Evolutionary conservation across 495 filamentous ascomycete species (phyloP).

Genomic region (Neurospora cerealis): DNA sequence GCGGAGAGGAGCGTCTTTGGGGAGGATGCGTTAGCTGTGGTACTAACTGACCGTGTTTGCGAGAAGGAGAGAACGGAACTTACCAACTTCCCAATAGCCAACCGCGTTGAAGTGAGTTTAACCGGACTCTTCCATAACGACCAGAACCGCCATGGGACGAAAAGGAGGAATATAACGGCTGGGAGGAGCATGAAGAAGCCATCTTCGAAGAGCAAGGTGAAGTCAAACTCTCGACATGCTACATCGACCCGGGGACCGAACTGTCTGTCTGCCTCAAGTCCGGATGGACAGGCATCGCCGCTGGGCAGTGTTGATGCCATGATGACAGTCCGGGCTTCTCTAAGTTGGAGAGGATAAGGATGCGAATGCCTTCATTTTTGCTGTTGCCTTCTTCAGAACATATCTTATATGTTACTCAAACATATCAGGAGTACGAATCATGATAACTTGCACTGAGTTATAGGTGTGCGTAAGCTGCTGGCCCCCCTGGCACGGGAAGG

Average conservation of each 20-base stretch:
- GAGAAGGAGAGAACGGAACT: neutral
- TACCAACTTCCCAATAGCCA: constrained; percentile 23
- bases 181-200: constrained; percentile 20
- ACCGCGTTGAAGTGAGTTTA: constrained; percentile 18
- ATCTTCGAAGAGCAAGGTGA: constrained; percentile 29
- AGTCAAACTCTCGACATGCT: constrained; percentile 26
- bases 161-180: constrained; percentile 20
- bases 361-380: neutral
- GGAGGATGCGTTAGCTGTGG: neutral
- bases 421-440: neutral
- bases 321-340: neutral
- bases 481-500: neutral
- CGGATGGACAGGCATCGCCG: neutral
- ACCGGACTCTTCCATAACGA: constrained; percentile 15
- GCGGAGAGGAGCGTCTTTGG: neutral
- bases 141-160: constrained; percentile 13
- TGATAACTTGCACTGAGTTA: neutral
- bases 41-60: neutral
- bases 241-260: constrained; percentile 22
- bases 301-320: neutral
- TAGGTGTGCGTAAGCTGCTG: neutral
- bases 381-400: neutral
- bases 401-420: neutral
- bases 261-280: constrained; percentile 1
- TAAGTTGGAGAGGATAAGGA: neutral